A percentile compares a stretch with the other conserved stretches of the same genome.
Conservation (phyloP, 1,284 basidiomycete genomes). For the Cryptococcus floricola region DNA sequence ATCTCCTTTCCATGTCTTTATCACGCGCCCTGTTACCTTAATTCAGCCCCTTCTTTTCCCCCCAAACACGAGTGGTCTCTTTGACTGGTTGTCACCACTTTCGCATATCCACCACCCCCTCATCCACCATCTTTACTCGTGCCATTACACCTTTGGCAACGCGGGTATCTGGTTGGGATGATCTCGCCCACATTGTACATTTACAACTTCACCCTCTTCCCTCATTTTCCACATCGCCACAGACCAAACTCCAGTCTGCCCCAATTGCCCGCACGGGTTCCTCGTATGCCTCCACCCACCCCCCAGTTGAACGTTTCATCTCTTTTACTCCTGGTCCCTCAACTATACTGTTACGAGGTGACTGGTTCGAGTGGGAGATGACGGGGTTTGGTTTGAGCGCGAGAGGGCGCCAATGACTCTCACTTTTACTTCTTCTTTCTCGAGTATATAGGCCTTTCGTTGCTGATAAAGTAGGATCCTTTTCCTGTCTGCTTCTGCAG, state of each 20-base stretch:
- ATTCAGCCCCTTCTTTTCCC: background rate
- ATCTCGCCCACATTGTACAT: background rate
- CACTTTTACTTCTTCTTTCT: background rate
- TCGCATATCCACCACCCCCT: background rate
- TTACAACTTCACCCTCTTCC: background rate
- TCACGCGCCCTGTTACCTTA: background rate
- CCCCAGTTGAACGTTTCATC: background rate
- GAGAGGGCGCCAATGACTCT: slow-evolving; percentile 34
- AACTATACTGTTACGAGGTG: background rate
- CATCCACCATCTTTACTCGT: slow-evolving; percentile 8
- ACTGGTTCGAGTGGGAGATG: background rate
- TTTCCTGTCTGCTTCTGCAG: too few relatives aligned
- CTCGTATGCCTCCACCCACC: slow-evolving; percentile 27
- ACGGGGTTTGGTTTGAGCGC: slow-evolving; percentile 28
- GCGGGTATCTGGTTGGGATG: background rate
- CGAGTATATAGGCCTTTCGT: too few relatives aligned
- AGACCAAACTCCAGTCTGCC: slow-evolving; percentile 7
- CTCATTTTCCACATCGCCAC: slow-evolving; percentile 2
- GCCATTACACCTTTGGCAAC: slow-evolving; percentile 2
- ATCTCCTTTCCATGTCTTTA: background rate
- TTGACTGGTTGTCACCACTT: background rate
- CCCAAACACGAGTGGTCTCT: background rate
- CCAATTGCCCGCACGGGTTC: slow-evolving; percentile 21
- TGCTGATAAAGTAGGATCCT: too few relatives aligned
- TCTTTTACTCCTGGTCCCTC: background rate